A percentile compares a stretch with the other conserved stretches of the same genome.
Evolutionary conservation across 371 early-diverging fungal genomes (phyloP).

Genomic region (Mortierella sp.): DNA sequence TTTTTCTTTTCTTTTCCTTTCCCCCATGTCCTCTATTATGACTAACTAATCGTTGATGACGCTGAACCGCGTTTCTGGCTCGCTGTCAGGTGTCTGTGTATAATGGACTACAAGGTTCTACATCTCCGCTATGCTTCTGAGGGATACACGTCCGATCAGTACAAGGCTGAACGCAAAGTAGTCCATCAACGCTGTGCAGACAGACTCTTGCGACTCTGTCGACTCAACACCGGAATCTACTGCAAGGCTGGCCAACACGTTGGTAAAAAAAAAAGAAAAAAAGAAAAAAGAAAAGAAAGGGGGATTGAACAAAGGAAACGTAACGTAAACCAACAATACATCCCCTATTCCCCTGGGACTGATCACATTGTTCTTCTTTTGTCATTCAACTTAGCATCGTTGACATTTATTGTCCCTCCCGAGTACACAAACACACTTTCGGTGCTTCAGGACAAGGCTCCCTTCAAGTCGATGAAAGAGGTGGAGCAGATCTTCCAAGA

Average conservation of each 20-base stretch:
- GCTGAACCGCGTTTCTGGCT: neutral
- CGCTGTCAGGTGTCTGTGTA: constrained; percentile 51
- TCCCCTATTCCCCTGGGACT: no score
- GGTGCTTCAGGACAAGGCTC: constrained; percentile 62
- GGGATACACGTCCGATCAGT: constrained; percentile 54
- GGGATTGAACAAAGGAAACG: no score
- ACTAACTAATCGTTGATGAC: no score
- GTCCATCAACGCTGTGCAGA: constrained; percentile 57
- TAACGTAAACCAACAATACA: no score
- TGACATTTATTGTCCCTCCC: constrained; percentile 57
- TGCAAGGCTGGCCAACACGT: constrained; percentile 63
- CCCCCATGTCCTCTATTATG: no score
- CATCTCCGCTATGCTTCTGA: constrained; percentile 48
- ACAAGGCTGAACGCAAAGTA: constrained; percentile 52
- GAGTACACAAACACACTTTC: constrained; percentile 59
- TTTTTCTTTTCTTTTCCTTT: no score
- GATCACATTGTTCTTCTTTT: neutral
- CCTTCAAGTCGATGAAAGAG: constrained; percentile 55
- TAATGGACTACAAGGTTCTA: constrained; percentile 58
- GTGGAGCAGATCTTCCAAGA: constrained; percentile 52
- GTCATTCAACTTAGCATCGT: constrained; percentile 34
- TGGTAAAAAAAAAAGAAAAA: constrained; percentile 10
- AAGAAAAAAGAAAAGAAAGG: no score
- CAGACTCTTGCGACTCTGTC: constrained; percentile 51
- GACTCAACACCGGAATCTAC: constrained; percentile 57